A percentile compares a stretch with the other conserved stretches of the same genome.
These are phyloP conservation scores for Lentinula guzmanii DNA, from an alignment of 768 basidiomycete species.

Conservation along the genomic window DNA sequence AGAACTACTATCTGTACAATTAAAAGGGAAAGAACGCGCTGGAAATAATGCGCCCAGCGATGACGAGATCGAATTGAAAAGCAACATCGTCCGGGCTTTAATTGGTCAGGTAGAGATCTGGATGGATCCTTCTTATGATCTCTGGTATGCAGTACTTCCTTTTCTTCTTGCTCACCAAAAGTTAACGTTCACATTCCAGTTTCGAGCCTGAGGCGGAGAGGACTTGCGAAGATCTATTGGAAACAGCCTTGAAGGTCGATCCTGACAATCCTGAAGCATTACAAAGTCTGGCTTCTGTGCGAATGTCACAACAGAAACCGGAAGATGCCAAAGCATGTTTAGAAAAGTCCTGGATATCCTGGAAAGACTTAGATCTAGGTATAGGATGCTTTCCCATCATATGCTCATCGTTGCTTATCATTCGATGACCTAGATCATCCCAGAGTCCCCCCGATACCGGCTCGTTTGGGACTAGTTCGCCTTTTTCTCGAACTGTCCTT, in stretches of 20 bases:
- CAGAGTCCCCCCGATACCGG: slow-evolving; percentile 63
- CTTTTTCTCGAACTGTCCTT: slow-evolving; percentile 73
- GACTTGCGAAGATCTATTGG: slow-evolving; percentile 74
- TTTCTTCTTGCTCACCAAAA: not conserved
- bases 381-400: slow-evolving; percentile 7
- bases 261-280: slow-evolving; percentile 75
- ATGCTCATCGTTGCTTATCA: not conserved
- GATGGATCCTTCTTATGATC: slow-evolving; percentile 88
- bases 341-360: slow-evolving; percentile 59
- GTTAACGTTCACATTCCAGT: slow-evolving; percentile 29
- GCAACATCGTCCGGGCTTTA: slow-evolving; percentile 70
- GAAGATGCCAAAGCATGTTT: slow-evolving; percentile 75
- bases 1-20: slow-evolving; percentile 56
- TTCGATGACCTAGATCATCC: slow-evolving; percentile 46
- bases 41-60: slow-evolving; percentile 26
- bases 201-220: slow-evolving; percentile 78
- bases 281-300: slow-evolving; percentile 76
- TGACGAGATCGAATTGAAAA: slow-evolving; percentile 56
- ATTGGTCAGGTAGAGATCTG: slow-evolving; percentile 92
- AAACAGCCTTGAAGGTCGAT: slow-evolving; percentile 66
- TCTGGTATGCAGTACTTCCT: slow-evolving; percentile 52
- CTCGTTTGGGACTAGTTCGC: slow-evolving; percentile 70
- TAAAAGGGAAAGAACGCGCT: slow-evolving; percentile 71
- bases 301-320: slow-evolving; percentile 80
- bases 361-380: slow-evolving; percentile 66